phyloP scores from a whole-genome alignment of 208 protist species.

The Paratrypanosoma confusum region DNA sequence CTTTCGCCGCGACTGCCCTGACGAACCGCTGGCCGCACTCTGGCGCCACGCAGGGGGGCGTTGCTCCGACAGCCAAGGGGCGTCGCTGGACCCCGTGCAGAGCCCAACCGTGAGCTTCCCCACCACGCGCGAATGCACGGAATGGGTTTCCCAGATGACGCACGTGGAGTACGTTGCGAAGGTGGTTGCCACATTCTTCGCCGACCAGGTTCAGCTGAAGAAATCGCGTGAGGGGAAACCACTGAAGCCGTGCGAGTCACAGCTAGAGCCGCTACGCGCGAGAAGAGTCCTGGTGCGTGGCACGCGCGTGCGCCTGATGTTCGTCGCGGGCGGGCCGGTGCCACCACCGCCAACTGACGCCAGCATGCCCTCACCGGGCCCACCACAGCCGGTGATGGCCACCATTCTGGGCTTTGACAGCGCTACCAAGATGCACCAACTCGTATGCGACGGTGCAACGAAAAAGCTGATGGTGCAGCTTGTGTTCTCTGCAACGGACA shows the following conservation, averaged over 20 bases:
- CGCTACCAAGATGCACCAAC: constrained; percentile 28
- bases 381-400: background rate
- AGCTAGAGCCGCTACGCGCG: too few relatives aligned
- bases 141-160: constrained; percentile 19
- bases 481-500: constrained; percentile 6
- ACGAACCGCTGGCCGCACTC: background rate
- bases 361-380: background rate
- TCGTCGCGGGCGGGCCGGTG: background rate
- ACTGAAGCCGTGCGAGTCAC: background rate
- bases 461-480: background rate
- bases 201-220: background rate
- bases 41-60: background rate
- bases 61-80: constrained; percentile 16
- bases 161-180: constrained; percentile 21
- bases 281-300: too few relatives aligned
- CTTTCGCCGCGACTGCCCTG: too few relatives aligned
- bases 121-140: too few relatives aligned
- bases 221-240: background rate
- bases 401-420: constrained; percentile 45
- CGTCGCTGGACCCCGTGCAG: constrained; percentile 39
- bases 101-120: too few relatives aligned
- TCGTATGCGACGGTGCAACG: constrained; percentile 21
- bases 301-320: too few relatives aligned
- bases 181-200: constrained; percentile 8
- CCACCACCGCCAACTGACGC: constrained; percentile 9